phyloP scores from a whole-genome alignment of 2,329 filamentous ascomycete species.

The Apiospora koreana region DNA sequence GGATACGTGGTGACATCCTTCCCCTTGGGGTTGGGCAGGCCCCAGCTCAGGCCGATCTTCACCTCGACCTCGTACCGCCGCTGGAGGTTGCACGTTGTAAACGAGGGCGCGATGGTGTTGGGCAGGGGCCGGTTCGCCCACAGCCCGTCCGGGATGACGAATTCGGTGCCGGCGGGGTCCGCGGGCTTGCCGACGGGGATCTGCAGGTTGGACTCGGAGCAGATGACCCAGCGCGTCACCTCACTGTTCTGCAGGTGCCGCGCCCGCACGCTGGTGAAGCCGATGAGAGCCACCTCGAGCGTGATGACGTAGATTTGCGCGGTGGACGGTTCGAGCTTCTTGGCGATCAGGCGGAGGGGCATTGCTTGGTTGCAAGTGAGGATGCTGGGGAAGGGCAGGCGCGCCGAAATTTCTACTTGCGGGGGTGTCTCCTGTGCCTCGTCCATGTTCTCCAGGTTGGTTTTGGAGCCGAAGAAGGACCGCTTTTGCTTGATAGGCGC shows the following conservation, averaged over 20 bases:
- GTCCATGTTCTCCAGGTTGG: conserved; percentile 20
- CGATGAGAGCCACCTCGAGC: conserved; percentile 79
- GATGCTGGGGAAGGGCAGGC: conserved; percentile 83
- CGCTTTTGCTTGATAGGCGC: conserved; percentile 49
- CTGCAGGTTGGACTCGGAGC: conserved; percentile 69
- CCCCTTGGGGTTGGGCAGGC: conserved; percentile 40
- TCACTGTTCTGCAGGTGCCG: conserved; percentile 74
- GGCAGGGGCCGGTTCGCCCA: conserved; percentile 77
- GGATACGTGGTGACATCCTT: conserved; percentile 41
- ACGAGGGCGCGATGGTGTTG: conserved; percentile 84
- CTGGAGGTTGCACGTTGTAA: conserved; percentile 84
- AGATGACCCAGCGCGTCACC: conserved; percentile 72
- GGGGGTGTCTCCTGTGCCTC: conserved; percentile 52
- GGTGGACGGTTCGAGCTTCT: conserved; percentile 68
- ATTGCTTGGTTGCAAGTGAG: conserved; percentile 87
- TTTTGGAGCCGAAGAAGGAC: conserved; percentile 54
- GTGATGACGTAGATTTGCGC: conserved; percentile 76
- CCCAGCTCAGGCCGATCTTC: conserved; percentile 76
- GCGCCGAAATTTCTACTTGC: conserved; percentile 73
- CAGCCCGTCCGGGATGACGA: conserved; percentile 66
- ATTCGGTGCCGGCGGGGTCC: conserved; percentile 64
- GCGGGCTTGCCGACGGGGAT: conserved; percentile 66
- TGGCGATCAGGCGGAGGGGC: conserved; percentile 77
- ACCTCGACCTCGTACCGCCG: conserved; percentile 84
- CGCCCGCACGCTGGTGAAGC: conserved; percentile 76